Evolutionary conservation across 139 green algal species (phyloP).

Genomic region (Chlorella ohadii): DNA sequence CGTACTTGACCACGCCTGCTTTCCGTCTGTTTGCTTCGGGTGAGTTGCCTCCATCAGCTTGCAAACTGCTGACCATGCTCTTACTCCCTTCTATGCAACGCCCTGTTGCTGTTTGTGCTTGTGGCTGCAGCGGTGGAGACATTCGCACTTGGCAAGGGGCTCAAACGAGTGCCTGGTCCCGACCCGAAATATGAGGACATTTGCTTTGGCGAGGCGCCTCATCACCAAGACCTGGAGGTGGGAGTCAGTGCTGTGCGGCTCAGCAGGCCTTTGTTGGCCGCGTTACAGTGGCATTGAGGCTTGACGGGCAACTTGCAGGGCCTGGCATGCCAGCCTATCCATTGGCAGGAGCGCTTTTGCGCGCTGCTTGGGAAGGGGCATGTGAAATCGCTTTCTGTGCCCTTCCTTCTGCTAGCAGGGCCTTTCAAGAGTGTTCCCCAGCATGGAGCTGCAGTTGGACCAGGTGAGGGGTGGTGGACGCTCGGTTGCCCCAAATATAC

Average conservation of each 20-base stretch:
- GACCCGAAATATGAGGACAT: slow-evolving; percentile 87
- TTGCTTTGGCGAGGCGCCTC: slow-evolving; percentile 76
- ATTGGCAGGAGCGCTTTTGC: too few species aligned
- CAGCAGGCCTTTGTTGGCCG: too few species aligned
- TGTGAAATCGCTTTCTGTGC: too few species aligned
- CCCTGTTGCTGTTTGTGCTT: not conserved
- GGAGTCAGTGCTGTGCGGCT: too few species aligned
- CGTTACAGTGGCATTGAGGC: too few species aligned
- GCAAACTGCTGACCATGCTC: not conserved
- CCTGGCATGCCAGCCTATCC: too few species aligned
- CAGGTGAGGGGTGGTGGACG: slow-evolving; percentile 16
- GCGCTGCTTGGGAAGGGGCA: too few species aligned
- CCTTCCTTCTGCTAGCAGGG: not conserved
- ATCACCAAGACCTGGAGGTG: slow-evolving; percentile 35
- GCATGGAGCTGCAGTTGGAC: slow-evolving; percentile 69
- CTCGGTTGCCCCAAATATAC: too few species aligned
- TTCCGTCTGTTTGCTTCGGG: slow-evolving; percentile 66
- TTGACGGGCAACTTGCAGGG: too few species aligned
- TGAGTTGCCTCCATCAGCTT: slow-evolving; percentile 28
- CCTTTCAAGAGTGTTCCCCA: slow-evolving; percentile 74
- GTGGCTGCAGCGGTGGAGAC: slow-evolving; percentile 24
- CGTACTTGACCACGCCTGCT: slow-evolving; percentile 85
- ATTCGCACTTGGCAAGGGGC: slow-evolving; percentile 11
- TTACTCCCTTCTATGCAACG: not conserved
- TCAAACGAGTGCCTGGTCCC: slow-evolving; percentile 39